Evolutionary conservation across 1,139 yeast species (phyloP), one percentile per base, ranked within the genome.

Genomic region (Blastobotrys capitulatus): DNA sequence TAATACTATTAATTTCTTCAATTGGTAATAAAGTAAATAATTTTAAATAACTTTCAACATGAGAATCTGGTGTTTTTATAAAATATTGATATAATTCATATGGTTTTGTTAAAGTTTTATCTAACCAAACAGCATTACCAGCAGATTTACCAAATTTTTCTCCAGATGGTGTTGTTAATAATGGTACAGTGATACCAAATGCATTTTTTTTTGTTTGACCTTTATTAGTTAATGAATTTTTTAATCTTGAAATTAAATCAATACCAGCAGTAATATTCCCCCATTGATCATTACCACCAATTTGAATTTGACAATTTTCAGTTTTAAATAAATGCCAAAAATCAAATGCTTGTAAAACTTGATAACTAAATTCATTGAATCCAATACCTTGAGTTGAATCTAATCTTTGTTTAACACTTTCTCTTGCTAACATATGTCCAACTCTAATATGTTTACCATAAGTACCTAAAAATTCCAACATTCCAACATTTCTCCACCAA

Each of bases 251-350:
- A 41, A 92, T 88, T 52, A 94, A 73, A 62, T 92, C 98, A 45
- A 87, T 79, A 0, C 99, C 99, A 0, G 97, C 97, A 6, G 95
- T 88, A 54, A 94, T 94, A 61, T 92, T 92, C 1, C 99, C 99
- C 92, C 97, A 92, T 67, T 92, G 99, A 64, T 92, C 98, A 63
- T 86, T 89, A 8, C 99, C 99, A 15, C 99, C 99, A 25, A 94
- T 80, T 68, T 92, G 97, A 34, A 89, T 67, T 45, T 76, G 73
- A 40, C 92, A 94, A 2, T 73, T 69, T 37, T 79, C 71, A 15
- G 76, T 65, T 42, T 75, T 75, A 69, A 80, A 81, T 56, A 94
- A 71, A 62, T 90, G 89, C 78, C 52, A 89, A 63, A 89, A 94
- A 64, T 92, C 99, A 65, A 80, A 92, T 0, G 97, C 97, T 65